Evolutionary conservation across 345 rosid genomes (phyloP).

Genomic region (Toxicodendron radicans): DNA sequence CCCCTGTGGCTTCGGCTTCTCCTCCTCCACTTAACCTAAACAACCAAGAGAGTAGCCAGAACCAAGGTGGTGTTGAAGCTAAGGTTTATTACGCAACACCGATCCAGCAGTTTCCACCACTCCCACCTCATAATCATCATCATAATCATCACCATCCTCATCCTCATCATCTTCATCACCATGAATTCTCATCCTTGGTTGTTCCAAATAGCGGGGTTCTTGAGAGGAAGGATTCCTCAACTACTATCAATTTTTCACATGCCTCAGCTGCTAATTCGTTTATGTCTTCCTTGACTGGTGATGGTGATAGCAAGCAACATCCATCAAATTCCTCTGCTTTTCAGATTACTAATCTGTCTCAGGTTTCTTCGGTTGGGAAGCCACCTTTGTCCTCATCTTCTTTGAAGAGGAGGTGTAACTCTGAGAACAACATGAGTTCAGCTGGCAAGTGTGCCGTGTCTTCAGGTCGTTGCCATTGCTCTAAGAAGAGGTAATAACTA

Average conservation of each 20-base stretch:
- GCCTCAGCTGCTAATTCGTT: slow-evolving; percentile 52
- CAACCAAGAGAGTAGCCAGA: slow-evolving; percentile 13
- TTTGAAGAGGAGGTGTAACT: slow-evolving; percentile 73
- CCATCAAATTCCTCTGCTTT: slow-evolving; percentile 58
- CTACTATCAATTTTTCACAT: slow-evolving; percentile 69
- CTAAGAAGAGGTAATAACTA: slow-evolving; percentile 69
- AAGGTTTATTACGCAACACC: slow-evolving; percentile 61
- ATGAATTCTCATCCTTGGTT: slow-evolving; percentile 13
- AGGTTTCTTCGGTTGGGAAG: slow-evolving; percentile 52
- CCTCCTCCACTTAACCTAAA: slow-evolving; percentile 1
- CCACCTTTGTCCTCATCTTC: slow-evolving; percentile 58
- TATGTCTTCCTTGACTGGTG: slow-evolving; percentile 55
- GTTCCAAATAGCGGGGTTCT: slow-evolving; percentile 22
- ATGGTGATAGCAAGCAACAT: slow-evolving; percentile 35
- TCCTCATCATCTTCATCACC: slow-evolving; percentile 12
- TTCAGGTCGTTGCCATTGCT: slow-evolving; percentile 85
- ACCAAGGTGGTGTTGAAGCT: slow-evolving; percentile 14
- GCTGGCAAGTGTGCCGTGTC: slow-evolving; percentile 56
- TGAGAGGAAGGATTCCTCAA: slow-evolving; percentile 55
- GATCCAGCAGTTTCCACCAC: slow-evolving; percentile 70
- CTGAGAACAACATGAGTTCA: slow-evolving; percentile 56
- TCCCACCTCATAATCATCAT: slow-evolving; percentile 16
- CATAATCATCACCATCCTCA: slow-evolving; percentile 14
- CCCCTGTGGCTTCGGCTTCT: slow-evolving; percentile 34
- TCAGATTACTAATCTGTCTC: slow-evolving; percentile 52